Percentiles rank a stretch among this genome's conserved stretches.
Evolutionary conservation across 163 green algal species (phyloP).

Genomic region (Scenedesmus sp.): DNA sequence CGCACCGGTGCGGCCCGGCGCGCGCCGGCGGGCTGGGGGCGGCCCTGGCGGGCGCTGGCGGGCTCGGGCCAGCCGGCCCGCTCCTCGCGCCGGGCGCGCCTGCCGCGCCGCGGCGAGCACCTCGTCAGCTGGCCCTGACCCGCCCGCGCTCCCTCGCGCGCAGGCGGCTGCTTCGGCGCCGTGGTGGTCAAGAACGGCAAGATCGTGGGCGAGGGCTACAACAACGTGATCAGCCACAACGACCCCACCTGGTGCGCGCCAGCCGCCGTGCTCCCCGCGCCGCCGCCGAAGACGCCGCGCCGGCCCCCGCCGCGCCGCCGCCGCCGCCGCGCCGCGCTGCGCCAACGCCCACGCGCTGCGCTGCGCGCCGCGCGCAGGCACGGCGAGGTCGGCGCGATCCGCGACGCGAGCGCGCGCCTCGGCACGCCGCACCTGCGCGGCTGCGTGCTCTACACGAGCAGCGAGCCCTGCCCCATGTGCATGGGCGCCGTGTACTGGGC

Average conservation of each 20-base stretch:
- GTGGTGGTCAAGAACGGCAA: constrained; percentile 45
- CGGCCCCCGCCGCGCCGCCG: too few relatives aligned
- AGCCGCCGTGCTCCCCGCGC: too few relatives aligned
- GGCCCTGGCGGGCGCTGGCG: too few relatives aligned
- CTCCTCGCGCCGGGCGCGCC: too few relatives aligned
- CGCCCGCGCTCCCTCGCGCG: too few relatives aligned
- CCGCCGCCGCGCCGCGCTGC: too few relatives aligned
- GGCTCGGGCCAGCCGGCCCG: too few relatives aligned
- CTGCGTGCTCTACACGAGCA: constrained; percentile 48
- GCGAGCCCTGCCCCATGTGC: constrained; percentile 53
- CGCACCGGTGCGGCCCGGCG: constrained; percentile 41
- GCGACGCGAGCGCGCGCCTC: constrained; percentile 26
- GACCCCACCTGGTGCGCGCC: constrained; percentile 43
- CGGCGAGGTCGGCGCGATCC: constrained; percentile 46
- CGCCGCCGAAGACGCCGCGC: too few relatives aligned
- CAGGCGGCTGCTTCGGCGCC: constrained; percentile 45
- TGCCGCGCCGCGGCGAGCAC: too few relatives aligned
- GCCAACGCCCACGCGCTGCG: background rate
- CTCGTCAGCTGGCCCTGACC: too few relatives aligned
- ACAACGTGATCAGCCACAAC: constrained; percentile 45
- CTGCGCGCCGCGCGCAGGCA: constrained; percentile 38
- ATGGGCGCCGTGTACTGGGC: constrained; percentile 50
- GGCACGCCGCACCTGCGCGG: constrained; percentile 33
- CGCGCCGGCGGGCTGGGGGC: too few relatives aligned
- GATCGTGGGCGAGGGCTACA: constrained; percentile 48